Conservation (phyloP, 108 stramenopile species). For the Nannochloropsis gaditana region DNA sequence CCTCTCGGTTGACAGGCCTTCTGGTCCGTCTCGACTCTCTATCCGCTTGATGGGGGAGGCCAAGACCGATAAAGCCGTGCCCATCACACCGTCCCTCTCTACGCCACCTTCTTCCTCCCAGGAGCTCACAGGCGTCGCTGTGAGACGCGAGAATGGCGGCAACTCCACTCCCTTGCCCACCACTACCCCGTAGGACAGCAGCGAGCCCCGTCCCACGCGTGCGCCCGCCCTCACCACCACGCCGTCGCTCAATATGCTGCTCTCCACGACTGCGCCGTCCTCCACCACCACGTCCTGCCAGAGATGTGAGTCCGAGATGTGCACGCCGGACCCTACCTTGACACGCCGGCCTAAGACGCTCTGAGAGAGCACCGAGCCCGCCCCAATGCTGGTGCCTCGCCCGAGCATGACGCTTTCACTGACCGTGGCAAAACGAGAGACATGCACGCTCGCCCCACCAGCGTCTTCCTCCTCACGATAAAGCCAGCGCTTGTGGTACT, state of each 20-base stretch:
- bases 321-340: conserved; percentile 47
- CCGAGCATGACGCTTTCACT: conserved; percentile 65
- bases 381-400: conserved; percentile 35
- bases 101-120: neutral
- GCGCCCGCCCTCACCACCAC: conserved; percentile 64
- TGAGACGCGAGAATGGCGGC: conserved; percentile 76
- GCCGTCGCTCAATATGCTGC: conserved; percentile 67
- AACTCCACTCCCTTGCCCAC: conserved; percentile 69
- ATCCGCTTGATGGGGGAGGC: neutral
- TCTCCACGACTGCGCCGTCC: conserved; percentile 61
- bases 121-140: conserved; percentile 28
- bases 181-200: conserved; percentile 75
- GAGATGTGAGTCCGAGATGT: conserved; percentile 66
- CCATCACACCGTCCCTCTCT: neutral
- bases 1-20: neutral
- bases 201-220: conserved; percentile 67
- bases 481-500: neutral
- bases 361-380: conserved; percentile 37
- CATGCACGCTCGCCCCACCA: neutral
- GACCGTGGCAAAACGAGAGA: conserved; percentile 52
- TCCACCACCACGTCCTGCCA: conserved; percentile 70
- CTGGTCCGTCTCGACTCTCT: neutral
- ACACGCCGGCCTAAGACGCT: conserved; percentile 68
- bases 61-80: neutral
- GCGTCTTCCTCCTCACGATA: neutral